These are phyloP conservation scores for Trametes villosa DNA, from an alignment of 768 basidiomycete genomes.

Conservation along the genomic window DNA sequence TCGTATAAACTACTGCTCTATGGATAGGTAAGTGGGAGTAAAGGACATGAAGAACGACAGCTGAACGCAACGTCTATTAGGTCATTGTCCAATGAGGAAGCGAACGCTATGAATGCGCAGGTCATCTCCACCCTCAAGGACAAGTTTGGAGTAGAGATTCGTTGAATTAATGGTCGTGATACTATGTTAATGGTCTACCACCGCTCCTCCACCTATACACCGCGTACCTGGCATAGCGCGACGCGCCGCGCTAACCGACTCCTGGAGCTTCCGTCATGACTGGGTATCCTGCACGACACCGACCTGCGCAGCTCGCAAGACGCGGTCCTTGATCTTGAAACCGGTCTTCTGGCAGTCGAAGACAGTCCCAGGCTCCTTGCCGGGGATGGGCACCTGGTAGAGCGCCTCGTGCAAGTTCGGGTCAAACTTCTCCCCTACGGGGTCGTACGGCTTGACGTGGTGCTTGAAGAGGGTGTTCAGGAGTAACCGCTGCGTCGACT, in stretches of 20 bases:
- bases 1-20: constrained; percentile 92
- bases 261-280: constrained; percentile 31
- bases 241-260: not conserved
- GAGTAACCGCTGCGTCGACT: constrained; percentile 88
- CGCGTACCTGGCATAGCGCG: not conserved
- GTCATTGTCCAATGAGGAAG: constrained; percentile 88
- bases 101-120: constrained; percentile 74
- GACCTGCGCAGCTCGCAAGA: constrained; percentile 94
- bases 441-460: constrained; percentile 90
- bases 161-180: constrained; percentile 55
- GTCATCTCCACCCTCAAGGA: constrained; percentile 60
- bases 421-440: constrained; percentile 91
- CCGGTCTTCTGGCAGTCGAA: constrained; percentile 90
- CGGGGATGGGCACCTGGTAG: constrained; percentile 91
- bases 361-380: constrained; percentile 86
- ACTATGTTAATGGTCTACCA: constrained; percentile 27
- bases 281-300: constrained; percentile 82
- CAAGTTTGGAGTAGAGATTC: constrained; percentile 84
- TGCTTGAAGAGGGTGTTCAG: constrained; percentile 91
- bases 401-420: constrained; percentile 95
- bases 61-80: constrained; percentile 42
- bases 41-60: not conserved
- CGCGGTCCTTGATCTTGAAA: constrained; percentile 93
- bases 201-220: constrained; percentile 11
- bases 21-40: constrained; percentile 78